A percentile compares a stretch with the other conserved stretches of the same genome.
phyloP scores from a whole-genome alignment of 1,284 basidiomycete genomes.

The Mycosarcoma mackinlayi region DNA sequence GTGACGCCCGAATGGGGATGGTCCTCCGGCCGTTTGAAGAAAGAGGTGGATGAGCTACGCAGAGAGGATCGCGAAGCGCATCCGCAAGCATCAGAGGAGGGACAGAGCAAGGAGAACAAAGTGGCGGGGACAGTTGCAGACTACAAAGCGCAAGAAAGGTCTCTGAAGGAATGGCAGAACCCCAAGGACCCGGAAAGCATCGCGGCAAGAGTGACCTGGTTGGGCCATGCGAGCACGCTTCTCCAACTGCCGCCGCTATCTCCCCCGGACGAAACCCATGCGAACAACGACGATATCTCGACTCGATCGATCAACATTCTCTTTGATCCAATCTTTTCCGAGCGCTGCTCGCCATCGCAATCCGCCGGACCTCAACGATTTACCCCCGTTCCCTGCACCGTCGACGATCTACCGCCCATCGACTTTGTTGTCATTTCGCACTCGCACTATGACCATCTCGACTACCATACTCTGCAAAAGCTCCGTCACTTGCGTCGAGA shows the following conservation, averaged over 20 bases:
- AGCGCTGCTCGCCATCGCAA: conserved; percentile 63
- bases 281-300: conserved; percentile 1
- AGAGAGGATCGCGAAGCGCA: neutral
- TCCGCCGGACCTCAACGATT: conserved; percentile 57
- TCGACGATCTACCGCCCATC: conserved; percentile 56
- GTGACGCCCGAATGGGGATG: conserved; percentile 46
- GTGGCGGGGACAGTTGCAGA: conserved; percentile 5
- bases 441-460: conserved; percentile 67
- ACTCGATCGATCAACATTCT: conserved; percentile 50
- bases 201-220: conserved; percentile 57
- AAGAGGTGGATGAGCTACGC: conserved; percentile 19
- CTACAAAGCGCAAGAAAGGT: conserved; percentile 18
- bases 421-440: conserved; percentile 64
- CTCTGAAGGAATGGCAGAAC: conserved; percentile 28
- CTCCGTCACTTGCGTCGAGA: conserved; percentile 36
- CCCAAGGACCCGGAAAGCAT: conserved; percentile 6
- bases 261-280: too few relatives aligned
- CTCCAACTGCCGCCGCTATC: conserved; percentile 54
- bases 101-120: neutral
- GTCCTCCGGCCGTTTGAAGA: conserved; percentile 11
- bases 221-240: conserved; percentile 61
- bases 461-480: conserved; percentile 51
- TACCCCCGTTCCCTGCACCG: conserved; percentile 53
- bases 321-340: conserved; percentile 65
- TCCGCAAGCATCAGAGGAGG: neutral